Base-by-base conservation (phyloP, 345 rosid genomes). In the Brassica juncea region DNA sequence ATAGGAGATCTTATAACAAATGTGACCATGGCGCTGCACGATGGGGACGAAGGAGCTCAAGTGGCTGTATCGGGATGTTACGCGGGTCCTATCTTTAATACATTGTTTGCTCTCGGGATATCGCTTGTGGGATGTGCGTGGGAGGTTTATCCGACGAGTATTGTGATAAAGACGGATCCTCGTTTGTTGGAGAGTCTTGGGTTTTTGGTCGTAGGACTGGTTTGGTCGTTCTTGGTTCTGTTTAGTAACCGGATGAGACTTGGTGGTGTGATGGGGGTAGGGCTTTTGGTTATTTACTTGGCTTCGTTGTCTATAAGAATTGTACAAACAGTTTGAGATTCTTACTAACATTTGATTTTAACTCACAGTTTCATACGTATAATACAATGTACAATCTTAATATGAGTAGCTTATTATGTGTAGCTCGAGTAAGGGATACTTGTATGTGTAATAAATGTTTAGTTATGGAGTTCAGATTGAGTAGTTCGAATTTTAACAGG, bases 61-160 rank as follows among this genome's bases (percentile, higher is more conserved):
- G 87, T 89, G n/a, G 98, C 98, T 3, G 86, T 91, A 47, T 87
- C 99, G 0, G 99, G 99, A 27, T 93, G 96, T 86, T 91, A 92
- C 42, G 99, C 97, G 0, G 98, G 98, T 27, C 97, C 98, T 1
- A 86, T 95, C 90, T 95, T 95, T 69, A 90, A 95, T 49, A 93
- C 91, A 0, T 63, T 95, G 77, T 77, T 93, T 55, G 97, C 97
- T 15, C 85, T 95, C 1, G 99, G 99, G 10, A 44, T 88, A 2
- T 86, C 96, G 25, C 73, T 93, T 7, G 82, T 87, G 47, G 86
- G 92, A 64, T 83, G 92, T 37, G 82, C 97, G n/a, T 91, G 90
- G 86, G 64, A 84, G 0, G 71, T 68, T 47, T 89, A 90, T 68
- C 97, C 99, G n/a, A 23, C 54, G 19, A 25, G 89, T 11, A 89